A percentile compares a stretch with the other conserved stretches of the same genome.
These are phyloP conservation scores for Myxozyma lipomycoides DNA, from an alignment of 805 yeast species.

Conservation along the genomic window DNA sequence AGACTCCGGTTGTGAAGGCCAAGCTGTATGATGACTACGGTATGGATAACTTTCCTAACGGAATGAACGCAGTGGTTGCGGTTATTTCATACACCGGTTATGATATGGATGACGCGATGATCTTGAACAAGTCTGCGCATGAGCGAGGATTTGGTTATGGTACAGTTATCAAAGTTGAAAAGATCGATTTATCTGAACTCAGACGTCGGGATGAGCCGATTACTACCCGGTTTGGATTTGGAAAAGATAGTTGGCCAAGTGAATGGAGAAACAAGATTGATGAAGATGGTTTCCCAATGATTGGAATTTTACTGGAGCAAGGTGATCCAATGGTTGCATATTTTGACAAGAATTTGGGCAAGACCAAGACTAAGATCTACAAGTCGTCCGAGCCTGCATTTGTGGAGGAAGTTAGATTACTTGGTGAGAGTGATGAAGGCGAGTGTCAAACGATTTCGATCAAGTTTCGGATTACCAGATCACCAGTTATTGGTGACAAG, in stretches of 20 bases:
- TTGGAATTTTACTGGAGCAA: constrained; percentile 84
- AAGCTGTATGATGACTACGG: constrained; percentile 92
- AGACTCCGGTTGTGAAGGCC: constrained; percentile 95
- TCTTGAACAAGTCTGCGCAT: constrained; percentile 92
- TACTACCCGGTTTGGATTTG: constrained; percentile 91
- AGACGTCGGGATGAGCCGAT: constrained; percentile 92
- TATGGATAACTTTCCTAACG: constrained; percentile 97
- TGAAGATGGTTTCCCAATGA: constrained; percentile 84
- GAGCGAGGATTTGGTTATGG: constrained; percentile 98
- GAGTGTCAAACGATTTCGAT: constrained; percentile 84
- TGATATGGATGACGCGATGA: constrained; percentile 99
- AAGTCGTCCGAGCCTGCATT: constrained; percentile 93
- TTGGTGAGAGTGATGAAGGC: constrained; percentile 76
- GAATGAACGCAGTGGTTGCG: constrained; percentile 97
- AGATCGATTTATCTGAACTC: constrained; percentile 70
- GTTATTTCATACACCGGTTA: constrained; percentile 98
- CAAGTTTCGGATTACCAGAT: constrained; percentile 85
- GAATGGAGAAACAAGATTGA: constrained; percentile 86
- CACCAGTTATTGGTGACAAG: constrained; percentile 95
- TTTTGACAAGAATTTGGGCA: constrained; percentile 84
- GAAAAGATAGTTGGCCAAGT: constrained; percentile 87
- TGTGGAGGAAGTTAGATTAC: constrained; percentile 88
- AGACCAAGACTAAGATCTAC: constrained; percentile 86
- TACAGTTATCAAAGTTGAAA: constrained; percentile 91
- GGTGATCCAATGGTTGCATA: constrained; percentile 96